Conservation (phyloP, 345 rosid genomes). For the Reutealis trisperma region DNA sequence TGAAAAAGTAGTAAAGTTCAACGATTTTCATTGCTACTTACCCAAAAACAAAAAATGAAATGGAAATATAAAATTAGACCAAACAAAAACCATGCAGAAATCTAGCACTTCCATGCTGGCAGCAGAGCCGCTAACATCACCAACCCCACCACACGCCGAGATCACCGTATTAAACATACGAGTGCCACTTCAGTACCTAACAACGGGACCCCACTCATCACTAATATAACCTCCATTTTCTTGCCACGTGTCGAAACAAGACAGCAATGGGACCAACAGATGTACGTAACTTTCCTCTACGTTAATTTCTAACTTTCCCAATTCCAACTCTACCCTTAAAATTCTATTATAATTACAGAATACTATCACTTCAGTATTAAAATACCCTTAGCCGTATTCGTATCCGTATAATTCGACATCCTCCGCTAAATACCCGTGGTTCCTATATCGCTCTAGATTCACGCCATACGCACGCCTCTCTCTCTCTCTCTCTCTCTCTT, state of each 20-base stretch:
- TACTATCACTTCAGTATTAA: background rate
- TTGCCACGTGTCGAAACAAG: background rate
- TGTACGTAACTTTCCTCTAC: background rate
- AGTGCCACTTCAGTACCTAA: background rate
- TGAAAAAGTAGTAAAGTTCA: too few relatives aligned
- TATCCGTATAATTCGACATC: background rate
- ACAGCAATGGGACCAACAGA: background rate
- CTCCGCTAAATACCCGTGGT: too few relatives aligned
- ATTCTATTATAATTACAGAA: background rate
- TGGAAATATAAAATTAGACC: too few relatives aligned
- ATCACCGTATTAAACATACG: background rate
- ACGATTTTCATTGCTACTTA: too few relatives aligned
- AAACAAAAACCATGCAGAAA: background rate
- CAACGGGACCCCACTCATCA: background rate
- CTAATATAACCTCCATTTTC: background rate
- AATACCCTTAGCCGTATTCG: background rate
- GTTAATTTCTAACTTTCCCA: background rate
- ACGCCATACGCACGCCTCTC: slow-evolving; percentile 37
- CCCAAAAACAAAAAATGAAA: too few relatives aligned
- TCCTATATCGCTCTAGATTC: slow-evolving; percentile 33
- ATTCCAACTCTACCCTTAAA: background rate
- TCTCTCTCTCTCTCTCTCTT: slow-evolving; percentile 28
- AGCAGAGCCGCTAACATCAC: background rate
- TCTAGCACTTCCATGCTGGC: background rate
- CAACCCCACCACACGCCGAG: background rate